These are phyloP conservation scores for Salix caprea DNA, from an alignment of 345 rosid genomes.

Conservation along the genomic window DNA sequence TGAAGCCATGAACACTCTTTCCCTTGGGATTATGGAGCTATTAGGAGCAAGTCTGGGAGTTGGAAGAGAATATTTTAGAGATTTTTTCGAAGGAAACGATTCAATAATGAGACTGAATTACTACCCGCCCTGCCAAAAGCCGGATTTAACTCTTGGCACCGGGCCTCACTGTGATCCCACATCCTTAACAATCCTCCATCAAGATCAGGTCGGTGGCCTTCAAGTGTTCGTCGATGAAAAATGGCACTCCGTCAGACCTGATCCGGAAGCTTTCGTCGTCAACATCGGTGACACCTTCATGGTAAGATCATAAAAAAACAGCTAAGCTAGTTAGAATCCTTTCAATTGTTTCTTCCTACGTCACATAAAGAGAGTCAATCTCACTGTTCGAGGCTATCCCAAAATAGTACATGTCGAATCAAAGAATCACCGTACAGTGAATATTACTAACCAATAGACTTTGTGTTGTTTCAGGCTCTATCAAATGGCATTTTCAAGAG, in stretches of 20 bases:
- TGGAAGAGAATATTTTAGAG: slow-evolving; percentile 47
- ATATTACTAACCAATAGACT: background rate
- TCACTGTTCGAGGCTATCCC: background rate
- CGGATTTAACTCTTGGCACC: slow-evolving; percentile 85
- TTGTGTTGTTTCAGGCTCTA: slow-evolving; percentile 58
- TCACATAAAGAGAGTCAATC: background rate
- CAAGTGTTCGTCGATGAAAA: slow-evolving; percentile 75
- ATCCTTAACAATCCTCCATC: slow-evolving; percentile 94
- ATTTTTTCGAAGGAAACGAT: slow-evolving; percentile 70
- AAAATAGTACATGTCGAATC: background rate
- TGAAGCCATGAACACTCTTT: slow-evolving; percentile 76
- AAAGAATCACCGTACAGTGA: background rate
- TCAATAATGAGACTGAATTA: slow-evolving; percentile 93
- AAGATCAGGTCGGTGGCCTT: slow-evolving; percentile 84
- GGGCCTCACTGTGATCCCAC: slow-evolving; percentile 99
- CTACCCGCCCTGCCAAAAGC: slow-evolving; percentile 90
- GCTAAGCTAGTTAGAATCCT: background rate
- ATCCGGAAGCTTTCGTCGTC: slow-evolving; percentile 74
- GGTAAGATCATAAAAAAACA: slow-evolving; percentile 38
- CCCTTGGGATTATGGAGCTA: slow-evolving; percentile 85
- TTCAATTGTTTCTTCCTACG: background rate
- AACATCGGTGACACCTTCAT: slow-evolving; percentile 97
- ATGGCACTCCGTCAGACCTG: slow-evolving; percentile 72
- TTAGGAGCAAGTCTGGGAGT: slow-evolving; percentile 70
- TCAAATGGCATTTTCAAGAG: slow-evolving; percentile 86